These are phyloP conservation scores for Yarrowia keelungensis DNA, from an alignment of 805 yeast genomes.

Conservation along the genomic window DNA sequence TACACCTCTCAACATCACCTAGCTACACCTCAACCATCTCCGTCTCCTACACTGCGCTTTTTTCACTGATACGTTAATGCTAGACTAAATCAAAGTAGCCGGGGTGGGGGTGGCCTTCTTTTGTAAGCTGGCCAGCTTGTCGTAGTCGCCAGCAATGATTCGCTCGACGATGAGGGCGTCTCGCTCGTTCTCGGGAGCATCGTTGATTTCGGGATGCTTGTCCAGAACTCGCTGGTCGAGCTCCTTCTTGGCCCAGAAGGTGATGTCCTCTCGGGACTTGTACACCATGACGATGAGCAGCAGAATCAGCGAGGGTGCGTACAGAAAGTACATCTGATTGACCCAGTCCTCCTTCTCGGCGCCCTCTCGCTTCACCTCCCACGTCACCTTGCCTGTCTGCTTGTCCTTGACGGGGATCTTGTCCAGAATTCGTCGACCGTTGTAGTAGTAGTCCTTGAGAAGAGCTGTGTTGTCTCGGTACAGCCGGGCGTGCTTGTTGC, in stretches of 20 bases:
- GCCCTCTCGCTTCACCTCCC: slow-evolving; percentile 73
- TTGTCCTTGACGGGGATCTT: slow-evolving; percentile 85
- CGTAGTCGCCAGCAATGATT: slow-evolving; percentile 84
- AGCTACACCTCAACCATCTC: background rate
- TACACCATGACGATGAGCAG: slow-evolving; percentile 45
- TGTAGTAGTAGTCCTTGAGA: slow-evolving; percentile 59
- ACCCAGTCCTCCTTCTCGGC: slow-evolving; percentile 89
- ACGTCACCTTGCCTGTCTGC: slow-evolving; percentile 75
- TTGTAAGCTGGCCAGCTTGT: slow-evolving; percentile 55
- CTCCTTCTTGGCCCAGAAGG: slow-evolving; percentile 86
- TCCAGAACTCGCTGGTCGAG: slow-evolving; percentile 77
- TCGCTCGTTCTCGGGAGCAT: slow-evolving; percentile 64
- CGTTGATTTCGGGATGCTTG: slow-evolving; percentile 62
- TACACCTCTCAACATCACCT: background rate
- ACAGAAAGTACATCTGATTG: slow-evolving; percentile 69
- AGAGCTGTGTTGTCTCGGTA: slow-evolving; percentile 67
- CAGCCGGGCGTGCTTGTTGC: slow-evolving; percentile 60
- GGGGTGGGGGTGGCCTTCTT: slow-evolving; percentile 51
- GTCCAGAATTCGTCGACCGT: slow-evolving; percentile 73
- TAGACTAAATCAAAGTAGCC: slow-evolving; percentile 47
- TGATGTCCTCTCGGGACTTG: slow-evolving; percentile 55
- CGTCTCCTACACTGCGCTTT: background rate
- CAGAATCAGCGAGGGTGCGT: slow-evolving; percentile 70
- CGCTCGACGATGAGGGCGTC: slow-evolving; percentile 82
- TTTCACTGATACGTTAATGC: slow-evolving; percentile 34